phyloP scores from a whole-genome alignment of 2,329 filamentous ascomycete species.

The Penicillium sp. region DNA sequence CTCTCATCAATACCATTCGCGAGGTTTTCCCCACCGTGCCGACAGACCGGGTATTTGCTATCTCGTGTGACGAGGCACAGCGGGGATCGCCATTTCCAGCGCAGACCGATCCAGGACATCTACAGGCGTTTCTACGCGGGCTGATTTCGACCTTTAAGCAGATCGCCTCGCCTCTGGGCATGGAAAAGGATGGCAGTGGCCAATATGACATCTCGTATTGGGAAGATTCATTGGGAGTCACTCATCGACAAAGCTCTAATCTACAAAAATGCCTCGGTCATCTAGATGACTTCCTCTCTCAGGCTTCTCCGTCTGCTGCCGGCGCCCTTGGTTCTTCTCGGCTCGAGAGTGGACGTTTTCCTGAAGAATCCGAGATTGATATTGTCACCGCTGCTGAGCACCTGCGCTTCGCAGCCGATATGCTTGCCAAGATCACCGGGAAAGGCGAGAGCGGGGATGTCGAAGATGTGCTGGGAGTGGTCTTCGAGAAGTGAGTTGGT shows the following conservation, averaged over 20 bases:
- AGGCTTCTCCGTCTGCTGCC: constrained; percentile 42
- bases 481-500: constrained; percentile 85
- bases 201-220: constrained; percentile 62
- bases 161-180: constrained; percentile 40
- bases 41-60: constrained; percentile 53
- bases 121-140: constrained; percentile 65
- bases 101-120: constrained; percentile 58
- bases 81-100: constrained; percentile 8
- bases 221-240: constrained; percentile 84
- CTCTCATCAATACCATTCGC: constrained; percentile 40
- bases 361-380: constrained; percentile 55
- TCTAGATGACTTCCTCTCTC: constrained; percentile 68
- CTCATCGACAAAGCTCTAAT: constrained; percentile 80
- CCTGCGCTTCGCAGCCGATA: constrained; percentile 74
- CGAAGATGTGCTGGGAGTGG: constrained; percentile 91
- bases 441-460: constrained; percentile 82
- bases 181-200: constrained; percentile 34
- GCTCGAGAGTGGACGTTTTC: neutral
- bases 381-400: constrained; percentile 89
- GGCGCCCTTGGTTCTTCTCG: neutral
- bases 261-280: constrained; percentile 69
- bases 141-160: constrained; percentile 65
- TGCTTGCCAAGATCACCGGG: constrained; percentile 83
- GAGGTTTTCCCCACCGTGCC: constrained; percentile 45
- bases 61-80: constrained; percentile 69